A percentile compares a stretch with the other conserved stretches of the same genome.
These are phyloP conservation scores for Kondoa subrosea DNA, from an alignment of 768 basidiomycete genomes.

Conservation along the genomic window DNA sequence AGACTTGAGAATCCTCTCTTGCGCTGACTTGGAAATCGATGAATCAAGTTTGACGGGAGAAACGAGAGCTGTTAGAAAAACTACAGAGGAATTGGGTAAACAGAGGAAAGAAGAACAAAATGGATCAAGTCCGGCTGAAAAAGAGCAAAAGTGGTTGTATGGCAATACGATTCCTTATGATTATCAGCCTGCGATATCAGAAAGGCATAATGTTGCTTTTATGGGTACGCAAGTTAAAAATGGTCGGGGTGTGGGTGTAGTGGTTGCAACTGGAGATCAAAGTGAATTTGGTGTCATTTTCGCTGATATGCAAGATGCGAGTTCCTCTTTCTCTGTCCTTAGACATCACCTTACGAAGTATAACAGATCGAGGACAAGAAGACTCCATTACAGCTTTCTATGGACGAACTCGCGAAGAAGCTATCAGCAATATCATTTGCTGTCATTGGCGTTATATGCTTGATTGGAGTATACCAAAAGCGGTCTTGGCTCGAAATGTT, in stretches of 20 bases:
- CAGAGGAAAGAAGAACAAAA: conserved; percentile 26
- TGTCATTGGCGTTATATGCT: conserved; percentile 82
- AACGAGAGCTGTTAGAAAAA: conserved; percentile 62
- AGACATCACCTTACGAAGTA: neutral
- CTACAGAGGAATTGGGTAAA: conserved; percentile 40
- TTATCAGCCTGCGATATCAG: conserved; percentile 44
- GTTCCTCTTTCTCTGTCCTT: conserved; percentile 35
- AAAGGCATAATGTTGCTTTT: conserved; percentile 71
- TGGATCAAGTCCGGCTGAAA: neutral
- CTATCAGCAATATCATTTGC: conserved; percentile 78
- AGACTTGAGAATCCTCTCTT: conserved; percentile 65
- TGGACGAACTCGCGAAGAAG: conserved; percentile 91
- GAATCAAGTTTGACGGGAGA: conserved; percentile 92
- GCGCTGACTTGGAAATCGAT: conserved; percentile 79
- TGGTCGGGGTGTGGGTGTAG: conserved; percentile 69
- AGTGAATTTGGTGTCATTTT: conserved; percentile 96
- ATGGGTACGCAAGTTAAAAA: conserved; percentile 92
- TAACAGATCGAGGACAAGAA: conserved; percentile 60
- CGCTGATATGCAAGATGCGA: conserved; percentile 79
- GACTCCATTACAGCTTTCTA: conserved; percentile 77
- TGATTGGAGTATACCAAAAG: conserved; percentile 70
- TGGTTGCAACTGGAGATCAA: conserved; percentile 64
- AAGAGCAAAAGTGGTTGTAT: neutral
- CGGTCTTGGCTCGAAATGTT: conserved; percentile 95
- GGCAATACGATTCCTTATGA: conserved; percentile 1